Evolutionary conservation across 2,329 filamentous ascomycete species (phyloP), one percentile per base, ranked within the genome.

Genomic region (Colletotrichum tabaci): DNA sequence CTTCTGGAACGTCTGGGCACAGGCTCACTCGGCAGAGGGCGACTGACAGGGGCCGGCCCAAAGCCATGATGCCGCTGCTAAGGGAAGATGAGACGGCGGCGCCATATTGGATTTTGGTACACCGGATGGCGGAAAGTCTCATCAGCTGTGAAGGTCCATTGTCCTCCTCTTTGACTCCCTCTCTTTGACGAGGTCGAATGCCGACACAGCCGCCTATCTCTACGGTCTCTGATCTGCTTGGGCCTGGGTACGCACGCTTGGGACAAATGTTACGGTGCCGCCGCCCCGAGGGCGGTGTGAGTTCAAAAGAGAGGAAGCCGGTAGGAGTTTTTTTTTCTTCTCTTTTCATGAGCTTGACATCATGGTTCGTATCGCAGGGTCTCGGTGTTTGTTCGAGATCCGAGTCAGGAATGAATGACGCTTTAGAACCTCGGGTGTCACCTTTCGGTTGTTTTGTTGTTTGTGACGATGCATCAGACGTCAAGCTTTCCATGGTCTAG

Each of bases 41-140:
- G 18, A 71, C 60, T 71, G 68, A 68, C 52, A 71, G 55, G 23
- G 52, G 57, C 35, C 52, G 26, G 52, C 38, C 26, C 23, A 40
- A 61, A 57, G 64, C 64, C 50, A 57, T 58, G 46, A 30, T 57
- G 52, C 52, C 58, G 44, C 50, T 40, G 42, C 64, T 62, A 68
- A 71, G 58, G 66, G 60, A 58, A 58, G 23, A 60, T 68, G 65
- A 68, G 68, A 71, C 68, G 52, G 46, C 68, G 58, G 68, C 65
- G 68, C 47, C 15, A 40, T 57, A 44, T 47, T 61, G n/a, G 35
- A 55, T 44, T 49, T 30, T 38, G 58, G 58, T 16, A 26, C 35
- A 55, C 53, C 18, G 10, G 58, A 60, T 23, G 46, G 44, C 18
- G 52, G 16, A 38, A 58, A 58, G 46, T 60, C 47, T 52, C 46